Base-by-base conservation (phyloP, 2,329 filamentous ascomycete species). In the Cryphonectria parasitica region DNA sequence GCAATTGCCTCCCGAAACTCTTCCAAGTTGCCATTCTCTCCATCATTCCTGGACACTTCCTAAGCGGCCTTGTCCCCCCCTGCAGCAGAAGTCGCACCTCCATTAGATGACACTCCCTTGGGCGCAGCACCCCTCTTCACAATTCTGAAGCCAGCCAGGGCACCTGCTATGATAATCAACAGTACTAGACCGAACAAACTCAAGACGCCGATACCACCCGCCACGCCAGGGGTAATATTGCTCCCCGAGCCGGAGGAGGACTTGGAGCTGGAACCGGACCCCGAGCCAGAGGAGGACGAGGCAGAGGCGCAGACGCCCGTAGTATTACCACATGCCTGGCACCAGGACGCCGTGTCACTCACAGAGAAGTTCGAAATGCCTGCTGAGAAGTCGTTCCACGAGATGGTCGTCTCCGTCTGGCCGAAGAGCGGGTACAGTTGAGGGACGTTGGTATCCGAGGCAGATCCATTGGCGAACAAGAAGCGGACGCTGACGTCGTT, bases 321-420 rank as follows among this genome's bases (percentile, higher is more conserved):
- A 0, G 85, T 87, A 81, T 92, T 94, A 6, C 92, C 92, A 79
- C 94, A 97, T 70, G 87, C 85, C 1, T 79, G 78, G 82, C 94
- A 97, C 94, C 94, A 97, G 68, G 88, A 80, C 69, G 84, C 77
- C 10, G 89, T 89, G 66, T 86, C 84, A n/a, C 83, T 82, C 70
- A 97, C 84, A 62, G 91, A 87, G 74, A 96, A 90, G 75, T 88
- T 86, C 74, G 82, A 79, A 83, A 95, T 91, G 74, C 85, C 83
- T 0, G 75, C 74, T 31, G 86, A 84, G 80, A 97, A 97, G 22
- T 89, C 88, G 17, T 78, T 80, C 91, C 92, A 97, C 19, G 89
- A 83, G 39, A 97, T 78, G 0, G 85, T 79, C 0, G 83, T 81
- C 69, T 86, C 81, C 7, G 77, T 76, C 71, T 87, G 85, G 34